Evolutionary conservation across 2,329 filamentous ascomycete species (phyloP).

Genomic region (Alternaria gaisen): DNA sequence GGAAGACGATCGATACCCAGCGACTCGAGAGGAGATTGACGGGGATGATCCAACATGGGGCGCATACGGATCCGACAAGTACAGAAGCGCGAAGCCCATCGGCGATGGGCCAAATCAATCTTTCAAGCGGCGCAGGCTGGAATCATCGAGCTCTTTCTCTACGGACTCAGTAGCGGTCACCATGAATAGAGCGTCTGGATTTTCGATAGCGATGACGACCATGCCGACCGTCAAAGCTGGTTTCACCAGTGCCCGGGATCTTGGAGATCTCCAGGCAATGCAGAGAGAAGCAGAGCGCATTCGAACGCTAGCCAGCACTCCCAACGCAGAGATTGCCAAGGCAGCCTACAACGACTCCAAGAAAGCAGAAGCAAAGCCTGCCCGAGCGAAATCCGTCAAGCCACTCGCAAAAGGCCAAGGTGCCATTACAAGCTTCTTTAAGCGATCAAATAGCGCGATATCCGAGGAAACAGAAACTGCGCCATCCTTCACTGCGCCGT

Average conservation of each 20-base stretch:
- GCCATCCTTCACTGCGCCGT: constrained; percentile 10
- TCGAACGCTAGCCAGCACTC: constrained; percentile 32
- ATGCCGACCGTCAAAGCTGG: constrained; percentile 35
- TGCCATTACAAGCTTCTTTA: constrained; percentile 63
- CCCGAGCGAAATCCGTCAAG: constrained; percentile 36
- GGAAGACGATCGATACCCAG: constrained; percentile 49
- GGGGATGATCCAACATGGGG: constrained; percentile 36
- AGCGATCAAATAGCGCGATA: constrained; percentile 35
- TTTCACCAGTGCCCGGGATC: constrained; percentile 51
- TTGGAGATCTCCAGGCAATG: constrained; percentile 48
- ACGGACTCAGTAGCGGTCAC: constrained; percentile 33
- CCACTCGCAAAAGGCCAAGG: constrained; percentile 59
- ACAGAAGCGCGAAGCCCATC: constrained; percentile 9
- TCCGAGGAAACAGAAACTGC: constrained; percentile 21
- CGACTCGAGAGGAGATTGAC: constrained; percentile 47
- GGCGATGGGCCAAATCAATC: constrained; percentile 15
- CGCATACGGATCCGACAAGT: constrained; percentile 20
- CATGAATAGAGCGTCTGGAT: constrained; percentile 42
- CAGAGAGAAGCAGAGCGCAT: constrained; percentile 49
- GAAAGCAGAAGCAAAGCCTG: constrained; percentile 28
- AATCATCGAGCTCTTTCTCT: constrained; percentile 16
- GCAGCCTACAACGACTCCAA: constrained; percentile 38
- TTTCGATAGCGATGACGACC: constrained; percentile 38
- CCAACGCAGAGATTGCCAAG: constrained; percentile 32
- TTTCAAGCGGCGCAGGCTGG: constrained; percentile 41